Evolutionary conservation across 805 yeast species (phyloP).

Genomic region (Candida caryicola): DNA sequence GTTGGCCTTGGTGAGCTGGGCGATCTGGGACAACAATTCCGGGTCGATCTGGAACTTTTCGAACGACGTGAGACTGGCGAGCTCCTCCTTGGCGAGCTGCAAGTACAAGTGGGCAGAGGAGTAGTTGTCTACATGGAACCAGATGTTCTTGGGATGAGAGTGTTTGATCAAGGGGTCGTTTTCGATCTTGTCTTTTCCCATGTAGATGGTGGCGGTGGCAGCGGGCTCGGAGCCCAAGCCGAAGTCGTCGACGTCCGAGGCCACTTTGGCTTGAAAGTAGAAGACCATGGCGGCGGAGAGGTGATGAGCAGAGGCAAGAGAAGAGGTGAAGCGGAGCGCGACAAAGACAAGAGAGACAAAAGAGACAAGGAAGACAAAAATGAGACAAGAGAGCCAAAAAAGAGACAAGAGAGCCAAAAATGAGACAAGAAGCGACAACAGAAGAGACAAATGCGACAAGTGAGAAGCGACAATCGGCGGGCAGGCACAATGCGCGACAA

Average conservation of each 20-base stretch:
- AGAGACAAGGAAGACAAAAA: too few relatives aligned
- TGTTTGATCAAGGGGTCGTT: constrained; percentile 52
- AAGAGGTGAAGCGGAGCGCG: background rate
- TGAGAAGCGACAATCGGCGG: too few relatives aligned
- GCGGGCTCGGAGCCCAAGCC: constrained; percentile 21
- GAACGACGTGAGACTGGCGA: constrained; percentile 39
- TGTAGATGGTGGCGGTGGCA: constrained; percentile 41
- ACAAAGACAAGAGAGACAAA: background rate
- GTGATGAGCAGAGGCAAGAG: background rate
- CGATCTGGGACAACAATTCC: constrained; percentile 46
- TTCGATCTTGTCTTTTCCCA: constrained; percentile 76
- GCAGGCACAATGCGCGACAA: too few relatives aligned
- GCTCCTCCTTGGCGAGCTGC: constrained; percentile 48
- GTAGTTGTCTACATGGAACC: constrained; percentile 80
- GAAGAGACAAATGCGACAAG: too few relatives aligned
- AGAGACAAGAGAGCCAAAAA: too few relatives aligned
- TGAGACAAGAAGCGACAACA: too few relatives aligned
- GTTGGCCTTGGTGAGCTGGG: constrained; percentile 74
- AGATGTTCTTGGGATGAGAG: constrained; percentile 63
- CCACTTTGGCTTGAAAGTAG: constrained; percentile 23
- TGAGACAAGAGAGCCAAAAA: too few relatives aligned
- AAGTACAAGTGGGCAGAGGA: constrained; percentile 78
- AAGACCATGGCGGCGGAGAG: constrained; percentile 24
- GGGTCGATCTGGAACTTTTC: constrained; percentile 40
- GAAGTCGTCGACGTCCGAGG: constrained; percentile 14